phyloP scores from a whole-genome alignment of 192 early-diverging fungal genomes.

The Entomortierella lignicola region DNA sequence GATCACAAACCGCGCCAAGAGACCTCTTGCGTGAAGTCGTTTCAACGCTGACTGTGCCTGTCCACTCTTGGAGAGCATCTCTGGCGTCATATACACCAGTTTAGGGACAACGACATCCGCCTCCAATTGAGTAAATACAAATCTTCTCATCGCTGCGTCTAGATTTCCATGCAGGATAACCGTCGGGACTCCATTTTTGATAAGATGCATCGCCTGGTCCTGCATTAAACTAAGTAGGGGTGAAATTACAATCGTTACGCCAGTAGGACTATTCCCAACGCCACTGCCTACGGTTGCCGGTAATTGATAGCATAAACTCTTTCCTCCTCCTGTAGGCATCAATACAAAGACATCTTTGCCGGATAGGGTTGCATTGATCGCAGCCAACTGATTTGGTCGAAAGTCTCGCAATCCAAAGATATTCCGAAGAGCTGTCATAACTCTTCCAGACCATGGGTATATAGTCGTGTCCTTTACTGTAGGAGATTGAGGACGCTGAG shows the following conservation, averaged over 20 bases:
- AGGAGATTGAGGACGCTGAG: conserved; percentile 4
- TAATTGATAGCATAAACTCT: conserved; percentile 94
- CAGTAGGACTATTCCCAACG: conserved; percentile 64
- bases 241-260: conserved; percentile 90
- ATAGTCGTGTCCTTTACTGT: conserved; percentile 6
- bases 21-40: conserved; percentile 65
- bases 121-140: conserved; percentile 69
- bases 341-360: conserved; percentile 93
- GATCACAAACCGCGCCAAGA: conserved; percentile 89
- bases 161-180: conserved; percentile 73
- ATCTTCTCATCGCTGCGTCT: conserved; percentile 58
- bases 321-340: conserved; percentile 98
- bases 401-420: conserved; percentile 83
- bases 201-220: conserved; percentile 88
- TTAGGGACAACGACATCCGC: conserved; percentile 60
- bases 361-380: conserved; percentile 86
- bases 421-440: conserved; percentile 71
- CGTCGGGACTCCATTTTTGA: conserved; percentile 71
- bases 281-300: conserved; percentile 73
- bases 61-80: conserved; percentile 77
- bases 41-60: conserved; percentile 68
- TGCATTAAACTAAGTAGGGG: conserved; percentile 95
- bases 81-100: conserved; percentile 91
- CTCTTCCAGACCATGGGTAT: conserved; percentile 80
- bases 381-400: conserved; percentile 86